phyloP scores from a whole-genome alignment of 2,329 filamentous ascomycete species.

The Neoscytalidium dimidiatum region DNA sequence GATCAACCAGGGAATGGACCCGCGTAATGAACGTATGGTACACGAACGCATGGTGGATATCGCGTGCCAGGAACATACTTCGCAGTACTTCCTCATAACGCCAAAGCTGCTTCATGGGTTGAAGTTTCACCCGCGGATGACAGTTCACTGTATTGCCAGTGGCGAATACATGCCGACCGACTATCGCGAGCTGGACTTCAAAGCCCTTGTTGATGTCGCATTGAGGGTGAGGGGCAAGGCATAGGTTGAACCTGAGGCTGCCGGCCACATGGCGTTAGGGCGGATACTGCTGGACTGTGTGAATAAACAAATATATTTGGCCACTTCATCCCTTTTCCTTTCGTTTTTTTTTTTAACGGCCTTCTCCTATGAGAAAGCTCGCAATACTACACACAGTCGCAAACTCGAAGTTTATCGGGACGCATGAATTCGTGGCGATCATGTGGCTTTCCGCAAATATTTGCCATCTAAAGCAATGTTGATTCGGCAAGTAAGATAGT shows the following conservation, averaged over 20 bases:
- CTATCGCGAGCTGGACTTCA: conserved; percentile 46
- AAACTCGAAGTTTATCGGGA: no score
- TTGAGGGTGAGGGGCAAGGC: conserved; percentile 34
- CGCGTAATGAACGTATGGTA: conserved; percentile 95
- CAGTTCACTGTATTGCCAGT: conserved; percentile 88
- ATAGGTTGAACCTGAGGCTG: neutral
- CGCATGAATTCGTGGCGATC: no score
- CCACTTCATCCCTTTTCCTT: neutral
- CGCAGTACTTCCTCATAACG: conserved; percentile 93
- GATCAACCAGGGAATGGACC: conserved; percentile 99
- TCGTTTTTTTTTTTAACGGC: no score
- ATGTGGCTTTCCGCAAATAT: no score
- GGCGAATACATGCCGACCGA: conserved; percentile 65
- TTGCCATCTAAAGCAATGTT: no score
- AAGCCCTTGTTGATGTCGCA: conserved; percentile 37
- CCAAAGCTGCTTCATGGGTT: conserved; percentile 88
- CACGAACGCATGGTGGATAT: conserved; percentile 98
- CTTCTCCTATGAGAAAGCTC: no score
- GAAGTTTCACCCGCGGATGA: conserved; percentile 88
- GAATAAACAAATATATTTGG: neutral
- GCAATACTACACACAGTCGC: no score
- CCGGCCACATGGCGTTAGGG: neutral
- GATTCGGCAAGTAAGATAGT: no score
- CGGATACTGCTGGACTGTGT: neutral
- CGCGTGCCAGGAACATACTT: conserved; percentile 75